These are phyloP conservation scores for Exophiala lecanii-corni DNA, from an alignment of 2,329 filamentous ascomycete genomes.

Conservation along the genomic window DNA sequence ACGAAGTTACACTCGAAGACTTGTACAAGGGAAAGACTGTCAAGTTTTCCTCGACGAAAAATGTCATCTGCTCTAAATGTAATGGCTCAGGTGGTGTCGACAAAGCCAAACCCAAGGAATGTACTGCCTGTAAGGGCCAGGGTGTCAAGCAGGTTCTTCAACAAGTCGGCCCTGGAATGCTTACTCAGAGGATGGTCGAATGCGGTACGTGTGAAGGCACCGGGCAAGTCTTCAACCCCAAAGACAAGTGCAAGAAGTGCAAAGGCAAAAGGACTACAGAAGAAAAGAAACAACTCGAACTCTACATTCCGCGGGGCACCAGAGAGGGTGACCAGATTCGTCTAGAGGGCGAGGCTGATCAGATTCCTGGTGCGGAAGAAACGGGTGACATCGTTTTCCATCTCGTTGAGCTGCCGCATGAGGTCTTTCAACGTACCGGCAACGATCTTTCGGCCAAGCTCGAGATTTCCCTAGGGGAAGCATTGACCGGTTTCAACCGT, in stretches of 20 bases:
- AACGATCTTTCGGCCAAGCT: constrained; percentile 79
- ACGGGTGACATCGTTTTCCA: constrained; percentile 93
- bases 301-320: constrained; percentile 63
- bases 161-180: constrained; percentile 79
- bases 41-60: constrained; percentile 93
- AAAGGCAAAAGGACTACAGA: constrained; percentile 84
- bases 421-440: constrained; percentile 75
- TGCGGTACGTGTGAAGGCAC: constrained; percentile 81
- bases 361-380: constrained; percentile 72
- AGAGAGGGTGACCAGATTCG: constrained; percentile 81
- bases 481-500: constrained; percentile 81
- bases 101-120: constrained; percentile 77
- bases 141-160: constrained; percentile 72
- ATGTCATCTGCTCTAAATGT: constrained; percentile 80
- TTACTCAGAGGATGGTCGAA: constrained; percentile 71
- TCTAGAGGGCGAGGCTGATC: constrained; percentile 89
- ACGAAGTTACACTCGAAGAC: constrained; percentile 87
- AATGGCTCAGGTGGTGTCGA: constrained; percentile 88
- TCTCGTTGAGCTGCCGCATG: constrained; percentile 74
- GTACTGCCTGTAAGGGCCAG: constrained; percentile 76
- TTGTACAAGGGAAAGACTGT: constrained; percentile 98
- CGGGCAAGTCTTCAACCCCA: constrained; percentile 87
- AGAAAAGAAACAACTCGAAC: constrained; percentile 89
- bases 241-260: constrained; percentile 98
- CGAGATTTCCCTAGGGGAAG: constrained; percentile 74